phyloP scores from a whole-genome alignment of 768 basidiomycete genomes.

The Neoboletus magnificus region DNA sequence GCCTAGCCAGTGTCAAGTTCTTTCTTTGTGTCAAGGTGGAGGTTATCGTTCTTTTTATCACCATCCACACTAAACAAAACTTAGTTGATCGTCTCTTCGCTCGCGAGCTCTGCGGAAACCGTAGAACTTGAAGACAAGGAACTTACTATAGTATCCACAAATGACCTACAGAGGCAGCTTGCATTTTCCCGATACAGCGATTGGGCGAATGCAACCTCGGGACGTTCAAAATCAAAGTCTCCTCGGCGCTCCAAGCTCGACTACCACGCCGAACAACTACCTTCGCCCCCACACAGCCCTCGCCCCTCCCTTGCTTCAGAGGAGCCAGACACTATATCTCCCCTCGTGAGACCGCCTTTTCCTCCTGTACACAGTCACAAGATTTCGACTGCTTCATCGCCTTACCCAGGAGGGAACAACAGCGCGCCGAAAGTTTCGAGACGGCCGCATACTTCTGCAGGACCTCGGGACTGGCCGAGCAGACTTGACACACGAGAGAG shows the following conservation, averaged over 20 bases:
- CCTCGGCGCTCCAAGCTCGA: slow-evolving; percentile 45
- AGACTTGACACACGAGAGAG: slow-evolving; percentile 21
- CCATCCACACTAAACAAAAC: slow-evolving; percentile 13
- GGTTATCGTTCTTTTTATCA: slow-evolving; percentile 7
- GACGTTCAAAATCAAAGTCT: slow-evolving; percentile 55
- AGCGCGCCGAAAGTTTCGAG: slow-evolving; percentile 36
- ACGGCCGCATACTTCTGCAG: slow-evolving; percentile 74
- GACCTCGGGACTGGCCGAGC: slow-evolving; percentile 54
- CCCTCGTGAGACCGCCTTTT: not conserved
- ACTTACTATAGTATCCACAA: slow-evolving; percentile 63
- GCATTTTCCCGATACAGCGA: slow-evolving; percentile 62
- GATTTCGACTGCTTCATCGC: slow-evolving; percentile 30
- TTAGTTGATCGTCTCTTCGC: slow-evolving; percentile 47
- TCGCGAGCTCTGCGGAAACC: slow-evolving; percentile 51
- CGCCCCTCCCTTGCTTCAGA: slow-evolving; percentile 4
- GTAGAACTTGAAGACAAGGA: slow-evolving; percentile 70
- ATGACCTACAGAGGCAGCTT: slow-evolving; percentile 62
- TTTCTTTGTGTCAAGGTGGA: slow-evolving; percentile 66
- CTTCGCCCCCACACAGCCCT: slow-evolving; percentile 42
- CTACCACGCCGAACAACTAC: slow-evolving; percentile 25
- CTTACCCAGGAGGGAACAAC: slow-evolving; percentile 27
- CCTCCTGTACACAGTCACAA: slow-evolving; percentile 24
- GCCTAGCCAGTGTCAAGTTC: slow-evolving; percentile 64
- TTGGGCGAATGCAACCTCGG: slow-evolving; percentile 22
- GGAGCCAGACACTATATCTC: slow-evolving; percentile 4